phyloP scores from a whole-genome alignment of 129 eudicot genomes.

The Helianthus annuus region HanXRQr2.0-SUNRISE NC_035443.2:148169397-148169896 shows the following conservation, averaged over 20 bases:
- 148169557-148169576: slow-evolving; percentile 96
- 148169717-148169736: slow-evolving; percentile 93
- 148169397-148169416: no score
- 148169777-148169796: slow-evolving; percentile 89
- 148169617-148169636: slow-evolving; percentile 96
- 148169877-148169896: slow-evolving; percentile 41
- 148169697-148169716: slow-evolving; percentile 89
- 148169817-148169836: background rate
- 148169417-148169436: background rate
- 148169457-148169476: slow-evolving; percentile 11
- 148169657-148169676: slow-evolving; percentile 90
- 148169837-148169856: background rate
- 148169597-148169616: slow-evolving; percentile 96
- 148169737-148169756: slow-evolving; percentile 96
- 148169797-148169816: slow-evolving; percentile 63
- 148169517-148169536: slow-evolving; percentile 98
- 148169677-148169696: slow-evolving; percentile 78
- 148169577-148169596: slow-evolving; percentile 95
- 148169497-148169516: slow-evolving; percentile 99
- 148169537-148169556: slow-evolving; percentile 93
- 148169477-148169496: slow-evolving; percentile 66
- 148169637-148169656: slow-evolving; percentile 98
- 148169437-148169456: slow-evolving; percentile 15
- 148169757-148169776: slow-evolving; percentile 91
- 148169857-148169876: background rate